A percentile compares a stretch with the other conserved stretches of the same genome.
Conservation (phyloP, 1,284 basidiomycete genomes). For the Malassezia sp. region DNA sequence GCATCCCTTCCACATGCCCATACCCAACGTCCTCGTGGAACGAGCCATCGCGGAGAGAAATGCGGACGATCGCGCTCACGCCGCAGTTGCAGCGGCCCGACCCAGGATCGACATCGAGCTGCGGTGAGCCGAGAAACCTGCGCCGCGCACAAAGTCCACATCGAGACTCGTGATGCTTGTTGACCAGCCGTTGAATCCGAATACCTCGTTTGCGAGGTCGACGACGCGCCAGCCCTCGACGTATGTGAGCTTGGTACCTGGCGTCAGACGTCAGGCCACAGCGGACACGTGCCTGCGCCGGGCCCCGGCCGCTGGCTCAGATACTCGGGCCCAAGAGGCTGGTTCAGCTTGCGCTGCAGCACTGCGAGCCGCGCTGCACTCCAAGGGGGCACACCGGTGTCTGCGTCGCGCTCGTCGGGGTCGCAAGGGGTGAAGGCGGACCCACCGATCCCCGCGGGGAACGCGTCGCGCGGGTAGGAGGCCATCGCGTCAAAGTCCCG, state of each 20-base stretch:
- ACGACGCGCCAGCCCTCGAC: slow-evolving; percentile 80
- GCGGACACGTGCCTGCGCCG: slow-evolving; percentile 51
- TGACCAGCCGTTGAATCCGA: slow-evolving; percentile 97
- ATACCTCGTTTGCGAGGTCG: slow-evolving; percentile 81
- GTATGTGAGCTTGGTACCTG: slow-evolving; percentile 80
- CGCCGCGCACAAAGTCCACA: slow-evolving; percentile 54
- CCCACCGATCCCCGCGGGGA: slow-evolving; percentile 8
- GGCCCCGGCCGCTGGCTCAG: slow-evolving; percentile 80
- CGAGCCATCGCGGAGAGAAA: slow-evolving; percentile 75
- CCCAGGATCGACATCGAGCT: slow-evolving; percentile 51
- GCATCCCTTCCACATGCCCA: slow-evolving; percentile 71
- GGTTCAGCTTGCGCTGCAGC: slow-evolving; percentile 70
- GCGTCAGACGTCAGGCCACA: no score
- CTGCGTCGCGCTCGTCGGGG: slow-evolving; percentile 1
- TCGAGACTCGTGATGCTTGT: slow-evolving; percentile 67
- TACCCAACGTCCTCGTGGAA: slow-evolving; percentile 74
- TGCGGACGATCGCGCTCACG: slow-evolving; percentile 70
- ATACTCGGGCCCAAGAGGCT: slow-evolving; percentile 84
- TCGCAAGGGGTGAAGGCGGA: not conserved
- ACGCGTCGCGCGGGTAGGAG: slow-evolving; percentile 1
- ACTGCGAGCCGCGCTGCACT: slow-evolving; percentile 51
- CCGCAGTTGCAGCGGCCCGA: slow-evolving; percentile 59
- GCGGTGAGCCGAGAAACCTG: not conserved
- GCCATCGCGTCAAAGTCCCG: not conserved
- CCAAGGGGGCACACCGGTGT: slow-evolving; percentile 12